Evolutionary conservation across 169 alveolate genomes (phyloP).

Genomic region (Plasmodium malariae): DNA sequence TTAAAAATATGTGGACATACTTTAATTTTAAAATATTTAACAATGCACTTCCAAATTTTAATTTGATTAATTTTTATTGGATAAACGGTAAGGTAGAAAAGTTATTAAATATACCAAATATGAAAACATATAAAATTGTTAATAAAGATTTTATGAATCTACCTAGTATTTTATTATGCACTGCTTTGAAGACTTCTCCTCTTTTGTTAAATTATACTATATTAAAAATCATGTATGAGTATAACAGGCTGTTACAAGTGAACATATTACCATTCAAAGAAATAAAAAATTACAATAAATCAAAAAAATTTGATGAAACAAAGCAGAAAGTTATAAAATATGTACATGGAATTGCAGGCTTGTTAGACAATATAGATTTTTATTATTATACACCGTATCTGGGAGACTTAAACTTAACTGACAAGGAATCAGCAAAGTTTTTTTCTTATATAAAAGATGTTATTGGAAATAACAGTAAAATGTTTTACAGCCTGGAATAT

Average conservation of each 20-base stretch:
- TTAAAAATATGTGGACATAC: conserved; percentile 65
- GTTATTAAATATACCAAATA: conserved; percentile 31
- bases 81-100: conserved; percentile 28
- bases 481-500: conserved; percentile 28
- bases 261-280: conserved; percentile 66
- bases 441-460: conserved; percentile 46
- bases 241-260: conserved; percentile 18
- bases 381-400: conserved; percentile 57
- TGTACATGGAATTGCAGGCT: conserved; percentile 65
- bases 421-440: conserved; percentile 27
- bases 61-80: conserved; percentile 52
- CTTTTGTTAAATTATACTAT: conserved; percentile 56
- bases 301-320: conserved; percentile 41
- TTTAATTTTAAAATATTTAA: conserved; percentile 68
- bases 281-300: conserved; percentile 34
- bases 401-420: conserved; percentile 63
- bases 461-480: neutral
- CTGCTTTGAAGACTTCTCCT: conserved; percentile 49
- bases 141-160: conserved; percentile 52
- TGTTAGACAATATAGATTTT: conserved; percentile 70
- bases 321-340: conserved; percentile 60
- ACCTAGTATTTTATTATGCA: conserved; percentile 27
- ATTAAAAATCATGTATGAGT: conserved; percentile 68
- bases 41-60: conserved; percentile 53
- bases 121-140: conserved; percentile 64